Conservation (phyloP, 2,329 filamentous ascomycete genomes). For the Hypoxylon sp. region DNA sequence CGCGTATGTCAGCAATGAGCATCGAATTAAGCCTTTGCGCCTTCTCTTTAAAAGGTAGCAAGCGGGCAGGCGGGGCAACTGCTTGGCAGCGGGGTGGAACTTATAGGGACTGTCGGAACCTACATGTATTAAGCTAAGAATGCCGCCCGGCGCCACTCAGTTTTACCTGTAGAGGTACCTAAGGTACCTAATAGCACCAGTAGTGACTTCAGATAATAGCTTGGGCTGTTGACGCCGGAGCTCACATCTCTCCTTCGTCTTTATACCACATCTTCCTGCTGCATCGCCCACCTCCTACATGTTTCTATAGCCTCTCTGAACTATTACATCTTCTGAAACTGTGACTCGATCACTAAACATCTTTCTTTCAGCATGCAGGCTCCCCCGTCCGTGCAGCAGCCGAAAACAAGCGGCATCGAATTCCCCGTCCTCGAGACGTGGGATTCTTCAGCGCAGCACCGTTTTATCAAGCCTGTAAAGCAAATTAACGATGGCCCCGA, state of each 20-base stretch:
- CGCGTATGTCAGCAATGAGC: not conserved
- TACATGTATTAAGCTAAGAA: no score
- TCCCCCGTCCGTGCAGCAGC: slow-evolving; percentile 3
- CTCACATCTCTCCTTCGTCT: no score
- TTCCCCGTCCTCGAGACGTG: slow-evolving; percentile 57
- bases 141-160: no score
- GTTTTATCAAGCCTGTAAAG: slow-evolving; percentile 76
- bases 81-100: no score
- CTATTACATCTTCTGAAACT: not conserved
- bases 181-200: no score
- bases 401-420: slow-evolving; percentile 9
- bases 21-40: no score
- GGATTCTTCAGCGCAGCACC: slow-evolving; percentile 56
- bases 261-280: no score
- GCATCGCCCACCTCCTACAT: no score
- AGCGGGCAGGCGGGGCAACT: not conserved
- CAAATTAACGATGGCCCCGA: slow-evolving; percentile 85
- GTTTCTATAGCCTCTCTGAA: not conserved
- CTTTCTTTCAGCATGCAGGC: slow-evolving; percentile 20
- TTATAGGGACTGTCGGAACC: no score
- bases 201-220: no score
- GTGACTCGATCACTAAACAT: not conserved
- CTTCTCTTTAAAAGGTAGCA: not conserved
- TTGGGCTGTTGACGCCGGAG: no score
- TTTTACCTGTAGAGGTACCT: no score